Conservation (phyloP, 139 green algal genomes). For the Tetraselmis chui region DNA sequence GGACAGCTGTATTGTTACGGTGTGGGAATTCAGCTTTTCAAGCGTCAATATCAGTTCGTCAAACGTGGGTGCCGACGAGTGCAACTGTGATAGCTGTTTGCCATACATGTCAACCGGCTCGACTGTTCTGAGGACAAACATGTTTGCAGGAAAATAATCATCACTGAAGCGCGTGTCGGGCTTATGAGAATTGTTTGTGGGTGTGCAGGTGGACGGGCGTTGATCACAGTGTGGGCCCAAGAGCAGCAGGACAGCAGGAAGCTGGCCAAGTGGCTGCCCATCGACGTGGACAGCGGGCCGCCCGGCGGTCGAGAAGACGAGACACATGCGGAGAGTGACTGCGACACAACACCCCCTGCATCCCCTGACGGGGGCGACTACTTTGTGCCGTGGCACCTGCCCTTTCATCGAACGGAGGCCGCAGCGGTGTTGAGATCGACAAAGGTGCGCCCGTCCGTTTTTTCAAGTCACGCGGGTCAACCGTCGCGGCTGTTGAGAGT, state of each 20-base stretch:
- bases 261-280: constrained; percentile 75
- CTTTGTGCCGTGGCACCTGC: constrained; percentile 96
- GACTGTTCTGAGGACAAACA: too few species aligned
- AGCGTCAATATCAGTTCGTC: too few species aligned
- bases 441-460: constrained; percentile 6
- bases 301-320: neutral
- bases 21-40: too few species aligned
- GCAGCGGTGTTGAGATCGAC: neutral
- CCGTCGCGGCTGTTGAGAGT: too few species aligned
- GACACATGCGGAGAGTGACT: neutral
- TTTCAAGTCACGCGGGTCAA: neutral
- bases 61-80: too few species aligned
- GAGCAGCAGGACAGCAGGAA: constrained; percentile 87
- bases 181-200: too few species aligned
- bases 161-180: too few species aligned
- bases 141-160: too few species aligned
- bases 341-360: neutral
- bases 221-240: constrained; percentile 89
- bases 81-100: too few species aligned
- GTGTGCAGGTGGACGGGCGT: constrained; percentile 43
- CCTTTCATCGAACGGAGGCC: constrained; percentile 72
- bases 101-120: too few species aligned
- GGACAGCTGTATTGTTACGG: too few species aligned
- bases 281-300: constrained; percentile 15
- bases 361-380: constrained; percentile 54